These are phyloP conservation scores for Saturnispora diversa DNA, from an alignment of 805 yeast genomes.

Conservation along the genomic window DNA sequence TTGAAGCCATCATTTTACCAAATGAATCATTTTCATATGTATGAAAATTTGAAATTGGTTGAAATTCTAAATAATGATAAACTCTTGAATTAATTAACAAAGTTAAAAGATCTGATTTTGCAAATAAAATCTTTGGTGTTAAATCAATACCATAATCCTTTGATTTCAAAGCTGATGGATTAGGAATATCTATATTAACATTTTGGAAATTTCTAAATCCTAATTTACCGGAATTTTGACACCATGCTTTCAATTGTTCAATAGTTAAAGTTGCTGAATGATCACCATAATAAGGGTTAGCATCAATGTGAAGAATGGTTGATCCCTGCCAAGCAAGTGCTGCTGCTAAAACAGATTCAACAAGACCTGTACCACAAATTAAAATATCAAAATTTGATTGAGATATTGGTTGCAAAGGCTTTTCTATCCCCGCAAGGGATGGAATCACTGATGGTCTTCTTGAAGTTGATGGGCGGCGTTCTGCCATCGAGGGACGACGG, in stretches of 20 bases:
- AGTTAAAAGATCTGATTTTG: constrained; percentile 78
- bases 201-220: constrained; percentile 36
- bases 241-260: constrained; percentile 83
- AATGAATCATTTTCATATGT: constrained; percentile 90
- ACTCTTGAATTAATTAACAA: constrained; percentile 79
- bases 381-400: constrained; percentile 76
- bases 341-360: constrained; percentile 83
- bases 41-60: constrained; percentile 80
- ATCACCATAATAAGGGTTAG: constrained; percentile 83
- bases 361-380: constrained; percentile 87
- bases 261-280: constrained; percentile 76
- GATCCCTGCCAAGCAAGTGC: constrained; percentile 98
- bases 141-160: constrained; percentile 83
- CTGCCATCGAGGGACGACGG: constrained; percentile 49
- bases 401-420: constrained; percentile 52
- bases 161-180: constrained; percentile 42
- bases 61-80: constrained; percentile 85
- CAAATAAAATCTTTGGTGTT: constrained; percentile 80
- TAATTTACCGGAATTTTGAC: constrained; percentile 36
- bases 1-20: constrained; percentile 76
- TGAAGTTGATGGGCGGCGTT: constrained; percentile 29
- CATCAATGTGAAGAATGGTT: constrained; percentile 83
- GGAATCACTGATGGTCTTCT: constrained; percentile 45
- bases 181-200: constrained; percentile 75
- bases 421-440: constrained; percentile 68